Percentiles rank a stretch among this genome's conserved stretches.
Conservation (phyloP, 306 rosid species). For the Oxytropis ochrocephala region DNA sequence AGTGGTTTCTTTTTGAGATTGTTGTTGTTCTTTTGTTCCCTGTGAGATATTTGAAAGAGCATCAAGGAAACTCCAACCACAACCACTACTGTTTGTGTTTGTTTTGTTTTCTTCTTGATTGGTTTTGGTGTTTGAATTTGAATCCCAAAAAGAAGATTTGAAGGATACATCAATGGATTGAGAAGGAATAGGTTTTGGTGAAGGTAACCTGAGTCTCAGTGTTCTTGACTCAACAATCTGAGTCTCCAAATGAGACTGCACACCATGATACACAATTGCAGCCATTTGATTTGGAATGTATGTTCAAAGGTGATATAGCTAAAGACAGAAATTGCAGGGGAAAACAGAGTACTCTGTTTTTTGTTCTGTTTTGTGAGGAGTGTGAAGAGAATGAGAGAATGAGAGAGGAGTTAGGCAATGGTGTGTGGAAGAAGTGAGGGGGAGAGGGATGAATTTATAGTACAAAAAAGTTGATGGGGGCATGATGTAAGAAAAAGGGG, state of each 20-base stretch:
- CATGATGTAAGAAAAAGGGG: constrained; percentile 11
- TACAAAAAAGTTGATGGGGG: constrained; percentile 41
- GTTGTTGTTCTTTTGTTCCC: neutral
- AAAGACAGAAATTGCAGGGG: neutral
- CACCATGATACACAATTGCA: constrained; percentile 56
- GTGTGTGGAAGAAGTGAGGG: constrained; percentile 41
- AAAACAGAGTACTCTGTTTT: constrained; percentile 8
- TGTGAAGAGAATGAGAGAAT: neutral
- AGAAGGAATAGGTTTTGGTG: constrained; percentile 28
- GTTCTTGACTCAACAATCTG: constrained; percentile 54
- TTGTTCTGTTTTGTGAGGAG: neutral
- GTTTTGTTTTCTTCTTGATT: constrained; percentile 9
- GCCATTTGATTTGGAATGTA: constrained; percentile 39
- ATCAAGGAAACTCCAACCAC: constrained; percentile 58
- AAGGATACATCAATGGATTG: constrained; percentile 40
- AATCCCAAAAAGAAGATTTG: constrained; percentile 32
- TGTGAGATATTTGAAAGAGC: constrained; percentile 29
- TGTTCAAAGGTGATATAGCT: neutral
- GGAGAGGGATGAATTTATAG: constrained; percentile 68
- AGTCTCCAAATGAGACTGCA: constrained; percentile 55
- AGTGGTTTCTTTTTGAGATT: constrained; percentile 12
- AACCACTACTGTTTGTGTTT: neutral
- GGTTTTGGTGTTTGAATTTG: constrained; percentile 28
- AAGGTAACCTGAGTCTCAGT: constrained; percentile 44
- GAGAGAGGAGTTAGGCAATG: neutral